These are phyloP conservation scores for Hibiscus trionum DNA, from an alignment of 345 rosid species.

Conservation along the genomic window DNA sequence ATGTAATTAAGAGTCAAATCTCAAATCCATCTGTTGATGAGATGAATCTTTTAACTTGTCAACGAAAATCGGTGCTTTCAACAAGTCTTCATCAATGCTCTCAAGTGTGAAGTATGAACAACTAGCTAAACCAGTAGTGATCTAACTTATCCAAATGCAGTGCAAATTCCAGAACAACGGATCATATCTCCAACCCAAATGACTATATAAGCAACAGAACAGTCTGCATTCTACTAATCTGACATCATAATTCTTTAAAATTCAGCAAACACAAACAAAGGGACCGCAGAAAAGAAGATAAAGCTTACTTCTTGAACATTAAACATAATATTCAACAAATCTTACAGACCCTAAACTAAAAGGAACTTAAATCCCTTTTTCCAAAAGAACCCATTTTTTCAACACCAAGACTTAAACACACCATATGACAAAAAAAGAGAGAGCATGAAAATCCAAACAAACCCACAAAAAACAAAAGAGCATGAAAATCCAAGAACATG, in stretches of 20 bases:
- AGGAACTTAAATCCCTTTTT: neutral
- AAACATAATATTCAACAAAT: neutral
- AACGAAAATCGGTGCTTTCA: neutral
- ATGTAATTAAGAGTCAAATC: neutral
- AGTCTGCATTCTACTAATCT: neutral
- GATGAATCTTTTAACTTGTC: neutral
- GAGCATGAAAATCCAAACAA: neutral
- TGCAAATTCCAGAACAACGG: neutral
- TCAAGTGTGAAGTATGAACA: neutral
- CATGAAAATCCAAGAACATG: slow-evolving; percentile 4
- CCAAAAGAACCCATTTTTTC: neutral
- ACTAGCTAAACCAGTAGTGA: neutral
- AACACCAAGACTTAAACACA: neutral
- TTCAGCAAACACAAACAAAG: neutral
- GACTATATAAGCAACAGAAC: neutral
- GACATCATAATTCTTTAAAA: neutral
- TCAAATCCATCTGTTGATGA: neutral
- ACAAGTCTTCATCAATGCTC: neutral
- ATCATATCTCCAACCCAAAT: neutral
- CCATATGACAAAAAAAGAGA: too few relatives aligned
- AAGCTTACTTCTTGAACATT: neutral
- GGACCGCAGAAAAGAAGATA: neutral
- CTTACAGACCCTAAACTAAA: neutral
- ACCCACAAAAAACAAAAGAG: slow-evolving; percentile 1
- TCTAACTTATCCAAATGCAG: neutral